Conservation (phyloP, 2,329 filamentous ascomycete genomes). For the Chaetothyriales sp. region DNA sequence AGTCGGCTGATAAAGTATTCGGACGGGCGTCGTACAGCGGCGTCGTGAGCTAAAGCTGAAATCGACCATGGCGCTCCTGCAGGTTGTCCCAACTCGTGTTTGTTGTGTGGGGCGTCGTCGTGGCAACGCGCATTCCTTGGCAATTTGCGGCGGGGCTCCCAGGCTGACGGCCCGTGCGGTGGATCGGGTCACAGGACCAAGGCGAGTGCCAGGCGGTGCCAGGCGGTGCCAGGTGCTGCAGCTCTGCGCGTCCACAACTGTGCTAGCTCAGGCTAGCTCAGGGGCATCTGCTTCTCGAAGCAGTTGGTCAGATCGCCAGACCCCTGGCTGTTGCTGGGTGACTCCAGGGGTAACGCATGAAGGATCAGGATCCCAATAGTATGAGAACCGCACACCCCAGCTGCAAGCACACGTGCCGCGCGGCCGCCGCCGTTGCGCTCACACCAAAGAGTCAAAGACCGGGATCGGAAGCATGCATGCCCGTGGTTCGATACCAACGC, state of each 20-base stretch:
- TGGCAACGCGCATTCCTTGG: not conserved
- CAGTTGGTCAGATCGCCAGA: not conserved
- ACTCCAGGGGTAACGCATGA: not conserved
- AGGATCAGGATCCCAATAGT: not conserved
- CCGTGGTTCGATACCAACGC: not conserved
- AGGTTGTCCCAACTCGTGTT: not conserved
- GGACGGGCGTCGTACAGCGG: too few relatives aligned
- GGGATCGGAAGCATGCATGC: not conserved
- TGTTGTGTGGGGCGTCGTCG: not conserved
- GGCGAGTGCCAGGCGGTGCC: too few relatives aligned
- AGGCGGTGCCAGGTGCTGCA: too few relatives aligned
- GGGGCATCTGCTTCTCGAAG: not conserved
- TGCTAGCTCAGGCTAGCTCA: not conserved
- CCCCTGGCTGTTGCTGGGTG: not conserved
- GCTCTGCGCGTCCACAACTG: not conserved
- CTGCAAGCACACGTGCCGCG: too few relatives aligned
- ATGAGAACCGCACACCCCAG: too few relatives aligned
- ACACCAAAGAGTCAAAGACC: not conserved
- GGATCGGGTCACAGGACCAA: too few relatives aligned
- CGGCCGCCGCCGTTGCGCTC: not conserved
- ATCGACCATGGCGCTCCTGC: too few relatives aligned
- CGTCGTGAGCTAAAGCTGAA: too few relatives aligned
- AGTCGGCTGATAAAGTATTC: not conserved
- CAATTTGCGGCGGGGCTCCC: not conserved
- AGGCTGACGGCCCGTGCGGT: not conserved